Base-by-base conservation (phyloP, 2,329 filamentous ascomycete species). In the Chalaropsis thielavioides region DNA sequence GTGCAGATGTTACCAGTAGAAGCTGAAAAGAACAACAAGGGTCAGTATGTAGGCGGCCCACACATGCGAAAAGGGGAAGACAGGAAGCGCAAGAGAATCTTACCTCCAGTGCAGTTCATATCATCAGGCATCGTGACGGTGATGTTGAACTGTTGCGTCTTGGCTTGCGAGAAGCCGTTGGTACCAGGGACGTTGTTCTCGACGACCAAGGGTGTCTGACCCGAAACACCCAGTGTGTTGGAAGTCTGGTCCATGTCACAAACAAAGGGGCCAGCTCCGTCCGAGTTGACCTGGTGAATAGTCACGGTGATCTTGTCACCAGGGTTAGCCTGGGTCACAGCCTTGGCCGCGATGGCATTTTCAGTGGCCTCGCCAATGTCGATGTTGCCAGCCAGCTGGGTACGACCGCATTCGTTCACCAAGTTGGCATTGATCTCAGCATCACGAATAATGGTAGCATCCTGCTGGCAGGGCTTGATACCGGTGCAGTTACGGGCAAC, bases 381-480 rank as follows among this genome's bases (percentile, higher is more conserved):
- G 70, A 87, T 87, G 75, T 80, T 82, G 58, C 85, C 85, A 64
- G 75, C 70, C 60, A 82, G 71, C 71, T 85, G 77, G 8, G 84
- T 88, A 67, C 84, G 79, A 56, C 85, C 85, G 70, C 85, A 87
- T 66, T 81, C 77, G 69, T 82, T 83, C 61, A 82, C 81, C 7
- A 80, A 71, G 69, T 82, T 81, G 63, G 75, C 73, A 6, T 69
- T 68, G 69, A 82, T 79, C 74, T 83, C 77, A 17, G 78, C 79
- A 66, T 84, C 81, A 63, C 79, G 78, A 73, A 87, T 87, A 70
- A 86, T 79, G 63, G 83, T 85, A 11, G 83, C 77, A 66, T 87
- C 84, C 68, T 83, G 81, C 70, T 87, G 83, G 76, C 85, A 87
- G 22, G 84, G 84, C 72, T 78, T 83, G 75, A 85, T 83, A 64